Percentiles rank a stretch among this genome's conserved stretches.
phyloP scores from a whole-genome alignment of 2,329 filamentous ascomycete species.

The Verticillium nonalfalfae region DNA sequence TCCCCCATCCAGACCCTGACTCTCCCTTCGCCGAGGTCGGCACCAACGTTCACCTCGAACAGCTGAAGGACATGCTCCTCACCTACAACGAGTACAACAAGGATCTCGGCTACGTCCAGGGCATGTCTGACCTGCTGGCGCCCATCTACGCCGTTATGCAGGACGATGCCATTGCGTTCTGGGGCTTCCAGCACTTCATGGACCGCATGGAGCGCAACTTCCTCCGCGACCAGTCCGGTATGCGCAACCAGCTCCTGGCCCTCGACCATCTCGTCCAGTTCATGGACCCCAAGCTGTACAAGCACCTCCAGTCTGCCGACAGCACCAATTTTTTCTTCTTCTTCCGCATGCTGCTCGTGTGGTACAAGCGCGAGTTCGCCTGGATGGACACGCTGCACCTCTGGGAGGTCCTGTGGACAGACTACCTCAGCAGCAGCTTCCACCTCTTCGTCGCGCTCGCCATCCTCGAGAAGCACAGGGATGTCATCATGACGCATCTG shows the following conservation, averaged over 20 bases:
- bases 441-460: constrained; percentile 92
- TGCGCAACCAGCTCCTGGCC: constrained; percentile 85
- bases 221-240: constrained; percentile 88
- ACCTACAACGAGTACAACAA: constrained; percentile 99
- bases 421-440: constrained; percentile 82
- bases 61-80: constrained; percentile 98
- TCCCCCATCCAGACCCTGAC: constrained; percentile 90
- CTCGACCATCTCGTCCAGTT: constrained; percentile 94
- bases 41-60: constrained; percentile 95
- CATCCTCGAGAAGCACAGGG: constrained; percentile 91
- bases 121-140: constrained; percentile 94
- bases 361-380: constrained; percentile 96
- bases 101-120: constrained; percentile 93
- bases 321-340: constrained; percentile 99
- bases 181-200: constrained; percentile 96
- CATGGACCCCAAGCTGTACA: constrained; percentile 91
- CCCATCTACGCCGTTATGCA: constrained; percentile 97
- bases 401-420: constrained; percentile 94
- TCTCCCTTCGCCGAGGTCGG: constrained; percentile 90
- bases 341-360: constrained; percentile 97
- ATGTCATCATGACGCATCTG: constrained; percentile 92
- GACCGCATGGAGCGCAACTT: constrained; percentile 97
- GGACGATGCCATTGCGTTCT: constrained; percentile 94
- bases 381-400: constrained; percentile 82
- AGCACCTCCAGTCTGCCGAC: constrained; percentile 82